Percentiles rank a stretch among this genome's conserved stretches.
Evolutionary conservation across 768 basidiomycete genomes (phyloP).

Genomic region (Mycena rebaudengoi): DNA sequence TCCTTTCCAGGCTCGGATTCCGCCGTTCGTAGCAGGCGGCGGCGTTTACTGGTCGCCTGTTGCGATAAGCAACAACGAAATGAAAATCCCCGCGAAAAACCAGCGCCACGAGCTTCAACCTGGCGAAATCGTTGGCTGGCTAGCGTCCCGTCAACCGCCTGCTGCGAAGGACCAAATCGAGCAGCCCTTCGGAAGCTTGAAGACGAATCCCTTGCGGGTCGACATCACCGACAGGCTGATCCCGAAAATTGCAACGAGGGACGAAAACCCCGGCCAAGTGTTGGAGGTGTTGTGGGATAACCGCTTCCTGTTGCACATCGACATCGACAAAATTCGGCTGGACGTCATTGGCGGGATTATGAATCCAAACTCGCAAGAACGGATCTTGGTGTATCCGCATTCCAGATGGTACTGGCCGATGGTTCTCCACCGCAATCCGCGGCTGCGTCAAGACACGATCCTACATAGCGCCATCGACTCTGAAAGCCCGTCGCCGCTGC

Average conservation of each 20-base stretch:
- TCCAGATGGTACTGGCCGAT: slow-evolving; percentile 59
- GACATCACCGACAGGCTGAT: slow-evolving; percentile 49
- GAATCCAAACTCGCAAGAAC: slow-evolving; percentile 22
- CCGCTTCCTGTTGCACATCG: slow-evolving; percentile 65
- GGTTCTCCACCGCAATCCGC: slow-evolving; percentile 42
- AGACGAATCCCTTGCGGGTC: slow-evolving; percentile 40
- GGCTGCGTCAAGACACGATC: not conserved
- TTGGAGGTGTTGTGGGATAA: slow-evolving; percentile 67
- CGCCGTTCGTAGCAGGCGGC: slow-evolving; percentile 62
- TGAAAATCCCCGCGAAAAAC: slow-evolving; percentile 30
- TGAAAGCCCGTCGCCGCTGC: not conserved
- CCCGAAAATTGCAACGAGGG: slow-evolving; percentile 5
- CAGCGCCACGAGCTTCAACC: not conserved
- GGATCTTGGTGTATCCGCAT: slow-evolving; percentile 45
- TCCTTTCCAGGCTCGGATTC: slow-evolving; percentile 31
- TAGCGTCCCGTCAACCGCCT: slow-evolving; percentile 68
- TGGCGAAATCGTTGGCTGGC: slow-evolving; percentile 57
- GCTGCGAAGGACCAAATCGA: slow-evolving; percentile 41
- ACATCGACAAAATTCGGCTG: slow-evolving; percentile 52
- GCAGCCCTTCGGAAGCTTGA: slow-evolving; percentile 29
- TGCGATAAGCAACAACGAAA: slow-evolving; percentile 35
- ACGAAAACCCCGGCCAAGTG: slow-evolving; percentile 18
- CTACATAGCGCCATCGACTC: slow-evolving; percentile 12
- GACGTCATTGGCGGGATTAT: slow-evolving; percentile 41
- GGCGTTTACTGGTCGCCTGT: slow-evolving; percentile 74